Evolutionary conservation across 1,139 yeast species (phyloP).

Genomic region (Taiozyma sp.): DNA sequence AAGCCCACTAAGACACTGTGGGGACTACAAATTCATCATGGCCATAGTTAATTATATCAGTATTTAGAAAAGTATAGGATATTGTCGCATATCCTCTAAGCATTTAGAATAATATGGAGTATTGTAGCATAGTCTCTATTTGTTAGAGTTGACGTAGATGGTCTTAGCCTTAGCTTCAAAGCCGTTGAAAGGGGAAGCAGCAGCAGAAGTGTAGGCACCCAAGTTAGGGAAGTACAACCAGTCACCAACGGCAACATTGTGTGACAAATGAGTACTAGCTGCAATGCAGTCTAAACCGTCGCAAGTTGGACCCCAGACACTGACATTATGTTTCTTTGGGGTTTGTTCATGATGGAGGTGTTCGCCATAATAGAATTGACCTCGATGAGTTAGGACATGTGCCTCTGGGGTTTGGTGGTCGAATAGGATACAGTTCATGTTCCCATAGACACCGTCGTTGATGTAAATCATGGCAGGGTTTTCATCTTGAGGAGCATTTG

Average conservation of each 20-base stretch:
- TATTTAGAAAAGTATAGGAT: too few species aligned
- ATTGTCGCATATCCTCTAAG: neutral
- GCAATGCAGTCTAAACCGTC: slow-evolving; percentile 91
- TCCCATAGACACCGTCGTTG: slow-evolving; percentile 95
- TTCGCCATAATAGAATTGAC: slow-evolving; percentile 43
- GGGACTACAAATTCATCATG: too few species aligned
- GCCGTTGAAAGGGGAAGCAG: slow-evolving; percentile 87
- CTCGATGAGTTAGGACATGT: slow-evolving; percentile 53
- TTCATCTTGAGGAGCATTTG: slow-evolving; percentile 25
- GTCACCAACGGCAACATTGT: slow-evolving; percentile 75
- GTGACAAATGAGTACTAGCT: slow-evolving; percentile 45
- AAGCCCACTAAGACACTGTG: neutral
- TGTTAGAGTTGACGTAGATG: slow-evolving; percentile 52
- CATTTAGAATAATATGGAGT: too few species aligned
- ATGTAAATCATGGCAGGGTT: slow-evolving; percentile 55
- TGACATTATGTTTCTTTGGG: slow-evolving; percentile 35
- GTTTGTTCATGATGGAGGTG: slow-evolving; percentile 14
- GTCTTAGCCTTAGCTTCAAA: slow-evolving; percentile 61
- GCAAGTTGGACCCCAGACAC: slow-evolving; percentile 98
- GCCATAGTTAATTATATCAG: too few species aligned
- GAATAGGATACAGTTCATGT: slow-evolving; percentile 86
- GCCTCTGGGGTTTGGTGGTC: slow-evolving; percentile 87
- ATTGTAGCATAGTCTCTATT: neutral
- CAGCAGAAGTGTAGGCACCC: slow-evolving; percentile 95
- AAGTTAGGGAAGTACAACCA: slow-evolving; percentile 83